phyloP scores from a whole-genome alignment of 1,284 basidiomycete species.

The Pseudozyma sp. region DNA sequence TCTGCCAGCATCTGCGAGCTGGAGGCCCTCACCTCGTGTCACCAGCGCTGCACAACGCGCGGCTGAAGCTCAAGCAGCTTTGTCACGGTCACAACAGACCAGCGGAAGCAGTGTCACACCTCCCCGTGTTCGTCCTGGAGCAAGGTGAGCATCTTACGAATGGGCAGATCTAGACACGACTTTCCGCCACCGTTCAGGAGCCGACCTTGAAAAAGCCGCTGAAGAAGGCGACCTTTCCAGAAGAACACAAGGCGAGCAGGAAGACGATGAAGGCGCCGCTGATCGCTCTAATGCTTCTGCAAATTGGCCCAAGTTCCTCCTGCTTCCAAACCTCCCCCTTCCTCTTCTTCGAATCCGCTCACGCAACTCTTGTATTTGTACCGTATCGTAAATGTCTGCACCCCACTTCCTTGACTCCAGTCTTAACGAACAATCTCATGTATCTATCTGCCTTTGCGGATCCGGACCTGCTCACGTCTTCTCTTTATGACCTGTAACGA shows the following conservation, averaged over 20 bases:
- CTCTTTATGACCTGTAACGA: too few relatives aligned
- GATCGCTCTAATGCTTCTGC: conserved; percentile 12
- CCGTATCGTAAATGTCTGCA: too few relatives aligned
- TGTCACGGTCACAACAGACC: conserved; percentile 11
- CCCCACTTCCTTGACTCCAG: too few relatives aligned
- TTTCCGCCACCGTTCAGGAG: not conserved
- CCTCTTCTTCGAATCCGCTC: not conserved
- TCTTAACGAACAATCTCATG: too few relatives aligned
- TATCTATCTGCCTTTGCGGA: too few relatives aligned
- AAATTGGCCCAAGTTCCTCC: conserved; percentile 38
- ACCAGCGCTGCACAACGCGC: conserved; percentile 36
- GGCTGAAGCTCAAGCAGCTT: conserved; percentile 28
- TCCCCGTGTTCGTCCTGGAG: not conserved
- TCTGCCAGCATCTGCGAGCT: conserved; percentile 38
- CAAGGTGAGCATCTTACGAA: conserved; percentile 18
- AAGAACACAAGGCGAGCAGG: conserved; percentile 1
- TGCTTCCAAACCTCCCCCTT: conserved; percentile 20
- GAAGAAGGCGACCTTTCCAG: conserved; percentile 11
- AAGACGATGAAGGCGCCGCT: conserved; percentile 9
- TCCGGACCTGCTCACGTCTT: too few relatives aligned
- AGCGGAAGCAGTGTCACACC: not conserved
- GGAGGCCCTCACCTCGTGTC: conserved; percentile 42
- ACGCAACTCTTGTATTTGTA: too few relatives aligned
- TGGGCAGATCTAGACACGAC: conserved; percentile 32
- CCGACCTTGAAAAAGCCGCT: not conserved